Conservation (phyloP, 129 eudicot species). For the Ambrosia trifida region DNA sequence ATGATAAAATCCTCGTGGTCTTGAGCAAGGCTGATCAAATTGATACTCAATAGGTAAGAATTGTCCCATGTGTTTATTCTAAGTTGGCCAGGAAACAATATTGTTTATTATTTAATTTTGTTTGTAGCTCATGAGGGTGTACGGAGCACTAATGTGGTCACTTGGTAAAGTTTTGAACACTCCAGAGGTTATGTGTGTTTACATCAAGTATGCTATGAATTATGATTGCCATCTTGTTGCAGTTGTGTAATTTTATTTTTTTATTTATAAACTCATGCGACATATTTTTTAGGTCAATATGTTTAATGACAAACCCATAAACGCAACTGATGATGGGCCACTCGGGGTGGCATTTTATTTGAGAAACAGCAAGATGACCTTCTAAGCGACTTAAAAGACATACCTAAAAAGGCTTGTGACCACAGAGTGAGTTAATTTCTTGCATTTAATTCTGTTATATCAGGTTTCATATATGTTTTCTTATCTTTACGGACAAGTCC, state of each 20-base stretch:
- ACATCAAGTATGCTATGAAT: constrained; percentile 62
- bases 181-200: constrained; percentile 95
- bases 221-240: background rate
- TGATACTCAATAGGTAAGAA: constrained; percentile 84
- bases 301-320: constrained; percentile 34
- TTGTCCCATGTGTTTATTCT: no score
- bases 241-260: background rate
- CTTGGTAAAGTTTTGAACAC: constrained; percentile 91
- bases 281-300: constrained; percentile 43
- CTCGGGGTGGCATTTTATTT: constrained; percentile 65
- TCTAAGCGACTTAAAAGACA: constrained; percentile 22
- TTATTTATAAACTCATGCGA: background rate
- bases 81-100: background rate
- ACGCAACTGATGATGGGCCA: constrained; percentile 4
- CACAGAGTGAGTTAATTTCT: constrained; percentile 62
- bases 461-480: background rate
- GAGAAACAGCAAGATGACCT: constrained; percentile 94
- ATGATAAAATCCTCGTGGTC: constrained; percentile 91
- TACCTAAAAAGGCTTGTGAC: constrained; percentile 93
- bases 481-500: no score
- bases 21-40: constrained; percentile 97
- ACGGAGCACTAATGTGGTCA: constrained; percentile 98
- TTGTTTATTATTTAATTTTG: background rate
- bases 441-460: background rate
- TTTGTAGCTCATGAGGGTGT: constrained; percentile 84